phyloP scores from a whole-genome alignment of 371 early-diverging fungal genomes.

The Mucor circinelloides region DNA sequence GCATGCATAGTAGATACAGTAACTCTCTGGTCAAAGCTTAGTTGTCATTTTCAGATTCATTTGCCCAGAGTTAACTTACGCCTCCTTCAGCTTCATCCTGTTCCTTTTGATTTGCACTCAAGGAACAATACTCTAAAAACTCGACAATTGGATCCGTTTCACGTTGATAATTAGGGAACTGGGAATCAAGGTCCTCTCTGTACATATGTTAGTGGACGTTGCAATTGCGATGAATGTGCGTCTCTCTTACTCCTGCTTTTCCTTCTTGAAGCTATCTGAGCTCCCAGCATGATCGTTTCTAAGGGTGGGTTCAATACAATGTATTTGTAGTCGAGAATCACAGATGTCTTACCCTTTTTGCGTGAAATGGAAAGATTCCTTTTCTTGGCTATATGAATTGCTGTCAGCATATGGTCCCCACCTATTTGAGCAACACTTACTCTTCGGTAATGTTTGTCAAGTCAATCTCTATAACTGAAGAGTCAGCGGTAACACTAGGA shows the following conservation, averaged over 20 bases:
- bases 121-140: constrained; percentile 38
- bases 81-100: constrained; percentile 36
- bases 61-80: constrained; percentile 1
- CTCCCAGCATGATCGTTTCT: neutral
- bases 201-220: neutral
- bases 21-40: constrained; percentile 33
- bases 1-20: constrained; percentile 63
- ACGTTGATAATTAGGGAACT: neutral
- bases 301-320: neutral
- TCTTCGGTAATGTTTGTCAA: neutral
- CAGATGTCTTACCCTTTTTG: neutral
- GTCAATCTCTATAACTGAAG: neutral
- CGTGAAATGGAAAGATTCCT: neutral
- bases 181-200: neutral
- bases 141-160: constrained; percentile 20
- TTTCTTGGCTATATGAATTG: neutral
- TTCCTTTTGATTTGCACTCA: constrained; percentile 25
- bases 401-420: neutral
- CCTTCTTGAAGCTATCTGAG: neutral
- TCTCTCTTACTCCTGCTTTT: neutral
- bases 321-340: neutral
- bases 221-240: neutral
- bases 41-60: neutral
- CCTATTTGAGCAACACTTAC: neutral
- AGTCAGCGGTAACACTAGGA: neutral